Conservation (phyloP, 2,329 filamentous ascomycete species). For the Madurella mycetomatis region DNA sequence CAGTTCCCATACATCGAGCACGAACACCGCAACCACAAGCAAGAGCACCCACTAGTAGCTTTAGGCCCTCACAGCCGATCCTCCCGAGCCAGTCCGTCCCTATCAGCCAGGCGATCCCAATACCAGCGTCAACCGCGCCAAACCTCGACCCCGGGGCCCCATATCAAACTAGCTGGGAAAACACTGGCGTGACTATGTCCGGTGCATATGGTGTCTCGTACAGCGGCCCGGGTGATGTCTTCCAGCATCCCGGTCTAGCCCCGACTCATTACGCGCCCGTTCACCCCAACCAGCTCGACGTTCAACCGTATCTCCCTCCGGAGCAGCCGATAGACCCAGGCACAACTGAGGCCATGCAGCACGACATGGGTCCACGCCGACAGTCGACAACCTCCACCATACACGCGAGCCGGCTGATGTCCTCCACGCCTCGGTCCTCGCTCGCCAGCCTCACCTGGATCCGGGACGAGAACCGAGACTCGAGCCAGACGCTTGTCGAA, state of each 20-base stretch:
- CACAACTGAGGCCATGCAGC: slow-evolving; percentile 13
- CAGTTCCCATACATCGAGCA: slow-evolving; percentile 20
- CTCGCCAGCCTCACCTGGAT: slow-evolving; percentile 19
- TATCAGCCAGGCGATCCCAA: slow-evolving; percentile 15
- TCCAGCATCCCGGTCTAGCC: slow-evolving; percentile 14
- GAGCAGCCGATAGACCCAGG: slow-evolving; percentile 12
- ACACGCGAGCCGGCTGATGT: slow-evolving; percentile 16
- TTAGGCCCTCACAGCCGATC: slow-evolving; percentile 10
- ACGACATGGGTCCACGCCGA: slow-evolving; percentile 13
- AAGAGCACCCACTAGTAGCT: slow-evolving; percentile 2
- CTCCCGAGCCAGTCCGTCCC: slow-evolving; percentile 18
- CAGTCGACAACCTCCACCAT: slow-evolving; percentile 15
- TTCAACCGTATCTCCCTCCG: slow-evolving; percentile 11
- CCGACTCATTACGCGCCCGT: slow-evolving; percentile 17
- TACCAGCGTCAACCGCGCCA: slow-evolving; percentile 9
- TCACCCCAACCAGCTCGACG: slow-evolving; percentile 10
- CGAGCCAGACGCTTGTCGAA: slow-evolving; percentile 25
- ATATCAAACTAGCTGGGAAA: slow-evolving; percentile 19
- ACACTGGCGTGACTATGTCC: slow-evolving; percentile 13
- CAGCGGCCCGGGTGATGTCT: slow-evolving; percentile 17
- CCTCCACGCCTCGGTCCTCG: slow-evolving; percentile 21
- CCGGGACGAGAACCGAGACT: slow-evolving; percentile 25
- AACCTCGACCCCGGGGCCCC: slow-evolving; percentile 7
- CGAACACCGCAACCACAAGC: slow-evolving; percentile 18
- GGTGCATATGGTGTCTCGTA: slow-evolving; percentile 18